Evolutionary conservation across 1,139 yeast genomes (phyloP), one percentile per base, ranked within the genome.

Genomic region (Komagataea norvegica): DNA sequence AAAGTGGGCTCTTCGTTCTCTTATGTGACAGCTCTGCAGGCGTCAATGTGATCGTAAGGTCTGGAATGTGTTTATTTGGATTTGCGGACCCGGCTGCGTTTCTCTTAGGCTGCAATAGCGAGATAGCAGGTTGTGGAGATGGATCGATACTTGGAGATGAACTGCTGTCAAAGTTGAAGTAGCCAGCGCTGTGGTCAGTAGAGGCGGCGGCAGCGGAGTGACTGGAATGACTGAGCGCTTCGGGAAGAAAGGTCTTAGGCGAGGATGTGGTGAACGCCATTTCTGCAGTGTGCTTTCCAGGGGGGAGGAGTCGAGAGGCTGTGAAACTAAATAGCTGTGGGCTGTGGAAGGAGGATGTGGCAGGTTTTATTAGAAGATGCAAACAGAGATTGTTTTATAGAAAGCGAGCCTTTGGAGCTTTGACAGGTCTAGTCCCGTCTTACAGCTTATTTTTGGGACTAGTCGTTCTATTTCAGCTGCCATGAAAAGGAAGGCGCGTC

Each of bases 201-300:
- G n/a, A n/a, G 23, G 32, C 21, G 17, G 29, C 28, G 27, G 26
- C 22, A 3, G 5, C 26, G 18, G 24, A 16, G 11, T n/a, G n/a
- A n/a, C n/a, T n/a, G n/a, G n/a, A n/a, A n/a, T n/a, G n/a, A n/a
- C n/a, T n/a, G n/a, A n/a, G n/a, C n/a, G n/a, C n/a, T n/a, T n/a
- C n/a, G n/a, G n/a, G n/a, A n/a, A n/a, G n/a, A 17, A 25, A 30
- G 17, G 33, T 31, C 6, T 42, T 28, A 5, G 48, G 45, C 22
- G 49, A 46, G 9, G 45, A 35, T 28, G 41, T 38, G 5, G 49
- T 17, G n/a, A 42, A 41, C 8, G 39, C 30, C 40, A 36, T 33
- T 20, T 23, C 23, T 14, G n/a, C n/a, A n/a, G n/a, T n/a, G n/a
- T n/a, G n/a, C n/a, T n/a, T n/a, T n/a, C n/a, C n/a, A n/a, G n/a